phyloP scores from a whole-genome alignment of 2,329 filamentous ascomycete genomes.

The Aspergillus aculeatinus region DNA sequence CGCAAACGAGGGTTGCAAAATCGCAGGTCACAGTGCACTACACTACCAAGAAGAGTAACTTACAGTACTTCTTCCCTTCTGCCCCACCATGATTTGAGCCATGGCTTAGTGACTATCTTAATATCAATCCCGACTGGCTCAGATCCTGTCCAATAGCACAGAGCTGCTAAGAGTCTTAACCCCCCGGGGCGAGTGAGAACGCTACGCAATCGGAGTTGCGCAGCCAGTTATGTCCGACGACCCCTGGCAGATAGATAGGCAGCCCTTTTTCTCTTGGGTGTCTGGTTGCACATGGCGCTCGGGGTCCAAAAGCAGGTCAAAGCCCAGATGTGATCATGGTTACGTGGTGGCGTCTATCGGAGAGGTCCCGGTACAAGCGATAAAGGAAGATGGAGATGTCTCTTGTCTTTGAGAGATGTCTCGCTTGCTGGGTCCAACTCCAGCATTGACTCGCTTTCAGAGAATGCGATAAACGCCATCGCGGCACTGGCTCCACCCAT shows the following conservation, averaged over 20 bases:
- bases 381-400: neutral
- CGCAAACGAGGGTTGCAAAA: neutral
- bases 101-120: neutral
- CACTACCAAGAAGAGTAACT: no score
- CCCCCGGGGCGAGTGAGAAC: neutral
- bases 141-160: neutral
- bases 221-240: neutral
- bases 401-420: neutral
- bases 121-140: neutral
- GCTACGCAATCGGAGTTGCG: neutral
- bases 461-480: neutral
- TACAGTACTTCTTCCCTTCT: no score
- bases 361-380: neutral
- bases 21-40: no score
- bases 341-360: constrained; percentile 3
- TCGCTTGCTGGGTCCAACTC: neutral
- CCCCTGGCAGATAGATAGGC: constrained; percentile 15
- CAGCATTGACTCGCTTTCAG: no score
- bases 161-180: neutral
- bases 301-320: constrained; percentile 5
- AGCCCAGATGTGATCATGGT: constrained; percentile 5
- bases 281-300: constrained; percentile 15
- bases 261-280: neutral
- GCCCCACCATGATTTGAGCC: neutral
- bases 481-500: neutral